A percentile compares a stretch with the other conserved stretches of the same genome.
Conservation (phyloP, 2,329 filamentous ascomycete species). For the Didymella sp. region DNA sequence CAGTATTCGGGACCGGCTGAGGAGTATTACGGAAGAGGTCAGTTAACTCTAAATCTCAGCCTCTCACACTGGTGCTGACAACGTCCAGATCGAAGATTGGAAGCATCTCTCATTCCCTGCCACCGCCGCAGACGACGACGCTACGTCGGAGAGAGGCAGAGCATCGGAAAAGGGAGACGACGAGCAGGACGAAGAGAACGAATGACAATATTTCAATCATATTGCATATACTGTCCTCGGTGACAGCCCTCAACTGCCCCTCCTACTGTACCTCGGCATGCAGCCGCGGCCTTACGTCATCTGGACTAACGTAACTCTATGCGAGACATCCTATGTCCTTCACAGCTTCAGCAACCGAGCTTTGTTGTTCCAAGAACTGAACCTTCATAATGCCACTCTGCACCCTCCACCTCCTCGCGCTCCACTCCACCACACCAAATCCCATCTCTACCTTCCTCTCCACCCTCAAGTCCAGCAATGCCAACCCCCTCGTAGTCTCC, state of each 20-base stretch:
- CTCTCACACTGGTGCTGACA: neutral
- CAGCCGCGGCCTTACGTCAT: conserved; percentile 31
- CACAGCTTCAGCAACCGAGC: neutral
- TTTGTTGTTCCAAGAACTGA: neutral
- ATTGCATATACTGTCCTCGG: neutral
- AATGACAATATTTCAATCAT: neutral
- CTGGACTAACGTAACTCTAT: conserved; percentile 5
- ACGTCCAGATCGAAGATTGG: conserved; percentile 36
- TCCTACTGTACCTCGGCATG: conserved; percentile 30
- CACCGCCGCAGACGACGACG: conserved; percentile 30
- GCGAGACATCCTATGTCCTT: neutral
- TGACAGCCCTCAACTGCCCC: neutral
- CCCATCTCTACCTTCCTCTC: conserved; percentile 50
- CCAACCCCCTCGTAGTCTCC: conserved; percentile 52
- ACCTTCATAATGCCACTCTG: conserved; percentile 56
- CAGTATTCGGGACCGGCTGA: conserved; percentile 86
- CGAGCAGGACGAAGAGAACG: conserved; percentile 30
- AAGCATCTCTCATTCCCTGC: conserved; percentile 36
- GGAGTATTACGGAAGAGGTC: conserved; percentile 92
- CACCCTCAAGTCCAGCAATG: conserved; percentile 45
- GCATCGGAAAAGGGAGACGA: conserved; percentile 31
- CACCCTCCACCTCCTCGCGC: conserved; percentile 56
- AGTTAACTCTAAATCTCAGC: conserved; percentile 6
- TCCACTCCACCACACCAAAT: conserved; percentile 46
- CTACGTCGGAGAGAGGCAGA: conserved; percentile 26